Evolutionary conservation across 345 rosid species (phyloP).

Genomic region (Eucalyptus sp.): DNA sequence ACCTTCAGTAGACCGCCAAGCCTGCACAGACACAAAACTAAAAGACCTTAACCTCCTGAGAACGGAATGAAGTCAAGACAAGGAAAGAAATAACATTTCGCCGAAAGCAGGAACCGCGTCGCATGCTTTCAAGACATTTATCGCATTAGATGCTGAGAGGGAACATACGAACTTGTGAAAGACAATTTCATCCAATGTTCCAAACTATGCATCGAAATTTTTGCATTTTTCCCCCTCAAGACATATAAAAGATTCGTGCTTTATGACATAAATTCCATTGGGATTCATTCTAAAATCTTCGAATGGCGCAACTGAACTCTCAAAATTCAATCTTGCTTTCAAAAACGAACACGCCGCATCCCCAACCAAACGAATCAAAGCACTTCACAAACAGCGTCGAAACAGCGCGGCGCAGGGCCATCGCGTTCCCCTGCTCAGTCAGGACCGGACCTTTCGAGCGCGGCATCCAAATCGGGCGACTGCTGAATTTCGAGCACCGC

Average conservation of each 20-base stretch:
- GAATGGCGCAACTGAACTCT: not conserved
- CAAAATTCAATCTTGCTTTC: not conserved
- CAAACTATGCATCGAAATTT: not conserved
- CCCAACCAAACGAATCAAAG: not conserved
- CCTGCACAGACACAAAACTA: conserved; percentile 9
- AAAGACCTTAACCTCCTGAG: not conserved
- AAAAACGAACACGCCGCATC: not conserved
- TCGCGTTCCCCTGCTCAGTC: not conserved
- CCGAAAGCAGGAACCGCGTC: not conserved
- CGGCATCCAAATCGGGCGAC: conserved; percentile 41
- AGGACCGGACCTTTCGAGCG: conserved; percentile 58
- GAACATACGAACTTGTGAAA: not conserved
- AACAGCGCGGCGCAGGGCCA: not conserved
- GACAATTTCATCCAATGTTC: not conserved
- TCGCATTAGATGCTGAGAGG: not conserved
- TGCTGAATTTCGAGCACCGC: conserved; percentile 49
- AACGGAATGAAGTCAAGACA: not conserved
- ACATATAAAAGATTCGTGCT: not conserved
- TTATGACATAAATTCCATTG: not conserved
- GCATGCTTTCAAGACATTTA: not conserved
- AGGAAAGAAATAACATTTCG: not conserved
- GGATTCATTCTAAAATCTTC: not conserved
- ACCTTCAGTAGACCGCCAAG: conserved; percentile 47
- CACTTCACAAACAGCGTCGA: not conserved
- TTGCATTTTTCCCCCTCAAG: not conserved